Percentiles rank a stretch among this genome's conserved stretches.
Conservation (phyloP, 345 rosid species). For the Sapria himalayana region DNA sequence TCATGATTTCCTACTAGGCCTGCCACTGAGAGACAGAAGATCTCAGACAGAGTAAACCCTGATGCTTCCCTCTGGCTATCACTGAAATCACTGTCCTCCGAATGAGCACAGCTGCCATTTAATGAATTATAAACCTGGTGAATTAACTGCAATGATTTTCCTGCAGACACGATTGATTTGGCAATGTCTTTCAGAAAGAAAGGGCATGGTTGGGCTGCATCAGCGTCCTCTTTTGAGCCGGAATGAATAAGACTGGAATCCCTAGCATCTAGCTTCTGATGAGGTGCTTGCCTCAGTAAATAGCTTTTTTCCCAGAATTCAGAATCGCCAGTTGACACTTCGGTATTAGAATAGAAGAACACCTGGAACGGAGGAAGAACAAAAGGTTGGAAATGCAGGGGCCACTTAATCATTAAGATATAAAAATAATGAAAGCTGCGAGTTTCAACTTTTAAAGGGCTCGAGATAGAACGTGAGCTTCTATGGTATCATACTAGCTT, state of each 20-base stretch:
- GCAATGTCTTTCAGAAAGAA: conserved; percentile 53
- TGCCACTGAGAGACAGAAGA: conserved; percentile 53
- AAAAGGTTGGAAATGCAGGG: too few species aligned
- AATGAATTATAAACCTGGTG: conserved; percentile 22
- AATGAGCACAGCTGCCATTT: conserved; percentile 17
- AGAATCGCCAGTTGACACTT: conserved; percentile 46
- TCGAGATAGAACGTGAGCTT: too few species aligned
- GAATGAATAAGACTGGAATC: conserved; percentile 11
- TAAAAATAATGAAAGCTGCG: too few species aligned
- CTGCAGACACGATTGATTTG: conserved; percentile 77
- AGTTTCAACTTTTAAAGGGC: too few species aligned
- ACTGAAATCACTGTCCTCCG: conserved; percentile 7
- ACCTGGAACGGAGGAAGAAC: conserved; percentile 22
- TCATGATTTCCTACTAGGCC: conserved; percentile 68
- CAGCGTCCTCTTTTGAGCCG: conserved; percentile 24
- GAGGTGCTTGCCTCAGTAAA: conserved; percentile 24
- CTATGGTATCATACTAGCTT: too few species aligned
- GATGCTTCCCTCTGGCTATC: conserved; percentile 11
- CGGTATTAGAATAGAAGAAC: conserved; percentile 54
- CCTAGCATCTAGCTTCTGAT: conserved; percentile 17
- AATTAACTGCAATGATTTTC: conserved; percentile 85
- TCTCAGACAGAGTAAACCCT: conserved; percentile 55
- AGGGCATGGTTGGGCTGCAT: conserved; percentile 36
- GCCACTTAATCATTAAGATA: too few species aligned
- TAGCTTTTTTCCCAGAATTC: conserved; percentile 95